Evolutionary conservation across 169 alveolate species (phyloP).

Genomic region (Cryptosporidium parvum): DNA sequence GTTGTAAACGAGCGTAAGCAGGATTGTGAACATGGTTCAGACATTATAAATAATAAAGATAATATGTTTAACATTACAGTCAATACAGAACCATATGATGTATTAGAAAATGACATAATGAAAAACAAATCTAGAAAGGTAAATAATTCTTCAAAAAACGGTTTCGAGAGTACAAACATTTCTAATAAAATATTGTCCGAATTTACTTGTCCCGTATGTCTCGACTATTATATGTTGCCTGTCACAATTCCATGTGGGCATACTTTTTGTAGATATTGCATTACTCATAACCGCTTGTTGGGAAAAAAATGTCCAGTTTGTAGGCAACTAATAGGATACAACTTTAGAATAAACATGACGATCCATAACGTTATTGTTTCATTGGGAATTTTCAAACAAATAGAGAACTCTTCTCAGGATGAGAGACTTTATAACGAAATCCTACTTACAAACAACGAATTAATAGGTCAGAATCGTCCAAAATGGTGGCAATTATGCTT

Average conservation of each 20-base stretch:
- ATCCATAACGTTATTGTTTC: slow-evolving; percentile 84
- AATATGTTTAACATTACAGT: neutral
- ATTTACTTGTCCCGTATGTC: slow-evolving; percentile 90
- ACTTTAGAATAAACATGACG: slow-evolving; percentile 85
- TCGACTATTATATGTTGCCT: slow-evolving; percentile 88
- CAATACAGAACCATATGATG: neutral
- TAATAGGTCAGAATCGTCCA: slow-evolving; percentile 17
- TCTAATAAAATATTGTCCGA: slow-evolving; percentile 76
- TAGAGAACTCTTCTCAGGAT: neutral
- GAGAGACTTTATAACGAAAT: neutral
- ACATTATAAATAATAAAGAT: neutral
- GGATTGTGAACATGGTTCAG: neutral
- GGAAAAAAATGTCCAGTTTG: slow-evolving; percentile 89
- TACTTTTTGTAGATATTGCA: slow-evolving; percentile 91
- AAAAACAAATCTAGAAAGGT: slow-evolving; percentile 47
- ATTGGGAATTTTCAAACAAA: slow-evolving; percentile 59
- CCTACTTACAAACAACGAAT: neutral
- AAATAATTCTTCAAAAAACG: neutral
- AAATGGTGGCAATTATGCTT: slow-evolving; percentile 74
- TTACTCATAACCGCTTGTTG: slow-evolving; percentile 83
- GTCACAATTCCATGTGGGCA: slow-evolving; percentile 92
- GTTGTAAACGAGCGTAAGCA: neutral
- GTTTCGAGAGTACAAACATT: slow-evolving; percentile 6
- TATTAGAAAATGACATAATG: slow-evolving; percentile 19
- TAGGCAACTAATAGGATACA: slow-evolving; percentile 86